Percentiles rank a stretch among this genome's conserved stretches.
Conservation (phyloP, 2,329 filamentous ascomycete species). For the Cercospora sp. region DNA sequence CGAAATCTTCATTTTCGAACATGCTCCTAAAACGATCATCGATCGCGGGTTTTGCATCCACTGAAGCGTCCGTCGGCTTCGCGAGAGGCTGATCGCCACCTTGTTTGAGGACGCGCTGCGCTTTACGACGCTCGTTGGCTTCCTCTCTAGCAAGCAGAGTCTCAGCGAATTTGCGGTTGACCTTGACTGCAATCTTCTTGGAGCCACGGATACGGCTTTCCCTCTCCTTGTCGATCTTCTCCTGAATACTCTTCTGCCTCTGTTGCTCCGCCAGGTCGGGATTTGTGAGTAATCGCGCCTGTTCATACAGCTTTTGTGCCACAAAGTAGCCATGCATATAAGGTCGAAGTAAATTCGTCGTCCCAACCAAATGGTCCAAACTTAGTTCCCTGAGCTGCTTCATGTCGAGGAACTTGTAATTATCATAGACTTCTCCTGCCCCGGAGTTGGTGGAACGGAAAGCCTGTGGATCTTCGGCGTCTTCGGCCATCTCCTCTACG, state of each 20-base stretch:
- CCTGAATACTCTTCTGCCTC: conserved; percentile 82
- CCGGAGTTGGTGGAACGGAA: conserved; percentile 47
- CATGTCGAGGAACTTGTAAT: conserved; percentile 95
- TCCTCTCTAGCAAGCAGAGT: conserved; percentile 67
- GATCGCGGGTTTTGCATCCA: conserved; percentile 54
- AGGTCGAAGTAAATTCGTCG: conserved; percentile 82
- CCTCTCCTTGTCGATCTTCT: conserved; percentile 96
- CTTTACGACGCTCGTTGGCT: conserved; percentile 56
- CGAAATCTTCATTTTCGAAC: conserved; percentile 92
- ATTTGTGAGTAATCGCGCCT: conserved; percentile 88
- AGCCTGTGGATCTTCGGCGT: conserved; percentile 61
- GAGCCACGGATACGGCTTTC: conserved; percentile 88
- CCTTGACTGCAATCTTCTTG: conserved; percentile 87
- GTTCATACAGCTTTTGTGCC: conserved; percentile 90
- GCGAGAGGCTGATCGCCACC: conserved; percentile 57
- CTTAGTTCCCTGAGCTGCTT: conserved; percentile 83
- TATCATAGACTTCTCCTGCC: conserved; percentile 83
- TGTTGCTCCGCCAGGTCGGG: conserved; percentile 94
- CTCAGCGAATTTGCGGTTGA: conserved; percentile 76
- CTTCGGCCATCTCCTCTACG: conserved; percentile 97
- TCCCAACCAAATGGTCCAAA: conserved; percentile 84
- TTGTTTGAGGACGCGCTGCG: conserved; percentile 56
- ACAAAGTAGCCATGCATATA: conserved; percentile 99
- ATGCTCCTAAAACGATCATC: conserved; percentile 85
- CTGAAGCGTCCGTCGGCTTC: conserved; percentile 46